Base-by-base conservation (phyloP, 805 yeast genomes). In the Wickerhamiella siamensis region DNA sequence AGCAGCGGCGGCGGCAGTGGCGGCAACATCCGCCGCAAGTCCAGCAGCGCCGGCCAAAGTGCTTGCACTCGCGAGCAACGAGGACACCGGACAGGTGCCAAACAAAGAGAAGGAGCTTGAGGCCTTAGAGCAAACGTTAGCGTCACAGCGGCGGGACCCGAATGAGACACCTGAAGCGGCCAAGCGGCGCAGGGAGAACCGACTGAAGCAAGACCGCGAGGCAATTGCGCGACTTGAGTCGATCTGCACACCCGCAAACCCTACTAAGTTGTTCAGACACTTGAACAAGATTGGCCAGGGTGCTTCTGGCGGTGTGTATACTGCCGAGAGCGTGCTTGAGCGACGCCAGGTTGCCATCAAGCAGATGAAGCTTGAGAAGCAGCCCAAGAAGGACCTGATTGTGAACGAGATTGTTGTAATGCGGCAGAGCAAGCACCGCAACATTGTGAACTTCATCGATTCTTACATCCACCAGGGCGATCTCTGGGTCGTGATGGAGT, bases 401-500 rank as follows among this genome's bases (percentile, higher is more conserved):
- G 83, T 91, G 43, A 88, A 87, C 61, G 99, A 91, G 59, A 91
- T 91, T 47, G 64, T 86, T 51, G 98, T 93, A 39, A 91, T 91
- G 97, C 83, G 80, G 57, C 95, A 86, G 20, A 74, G 86, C 41
- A 77, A 74, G 52, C 98, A 91, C 59, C 75, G 75, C 39, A 91
- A 91, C 57, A 91, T 91, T 61, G 98, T 91, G 44, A 91, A 91
- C 60, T 91, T 83, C 58, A 75, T 88, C 46, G 94, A 88, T 55
- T 77, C 95, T 0, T 91, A 77, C 58, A 63, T 82, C 43, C 83
- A 82, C 36, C 40, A 46, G 21, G 61, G 63, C 26, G 67, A 64
- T 41, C 67, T 91, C 42, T 91, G 98, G 98, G 97, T 91, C 8
- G 77, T 91, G 17, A 91, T 91, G 98, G 98, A 91, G 62, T 91